phyloP scores from a whole-genome alignment of 495 filamentous ascomycete species.

The Jackrogersella minutella region DNA sequence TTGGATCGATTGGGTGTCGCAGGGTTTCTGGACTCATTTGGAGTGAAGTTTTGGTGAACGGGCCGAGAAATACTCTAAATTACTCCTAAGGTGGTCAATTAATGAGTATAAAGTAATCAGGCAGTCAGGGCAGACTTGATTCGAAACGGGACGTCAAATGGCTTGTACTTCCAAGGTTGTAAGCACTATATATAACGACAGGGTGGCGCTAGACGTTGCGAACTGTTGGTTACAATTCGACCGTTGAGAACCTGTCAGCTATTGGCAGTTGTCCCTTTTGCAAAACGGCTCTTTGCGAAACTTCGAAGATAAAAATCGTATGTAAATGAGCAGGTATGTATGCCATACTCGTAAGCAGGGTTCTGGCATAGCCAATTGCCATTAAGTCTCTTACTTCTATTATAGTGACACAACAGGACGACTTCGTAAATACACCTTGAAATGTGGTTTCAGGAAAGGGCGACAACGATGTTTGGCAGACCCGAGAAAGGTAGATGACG shows the following conservation, averaged over 20 bases:
- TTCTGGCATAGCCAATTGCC: constrained; percentile 10
- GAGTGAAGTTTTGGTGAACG: background rate
- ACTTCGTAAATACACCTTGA: constrained; percentile 2
- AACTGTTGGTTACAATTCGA: constrained; percentile 7
- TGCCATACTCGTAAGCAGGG: constrained; percentile 3
- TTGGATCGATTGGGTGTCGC: background rate
- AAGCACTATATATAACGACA: too few species aligned
- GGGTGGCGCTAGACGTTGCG: background rate
- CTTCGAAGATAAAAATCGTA: constrained; percentile 2
- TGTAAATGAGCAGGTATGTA: background rate
- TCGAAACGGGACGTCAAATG: background rate
- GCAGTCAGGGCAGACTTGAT: background rate
- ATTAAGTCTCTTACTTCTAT: background rate
- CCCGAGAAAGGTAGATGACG: background rate
- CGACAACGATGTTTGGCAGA: background rate
- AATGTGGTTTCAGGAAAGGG: background rate
- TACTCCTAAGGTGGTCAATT: background rate
- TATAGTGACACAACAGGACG: constrained; percentile 16
- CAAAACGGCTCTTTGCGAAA: constrained; percentile 11
- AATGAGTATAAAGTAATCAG: background rate
- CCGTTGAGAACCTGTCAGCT: constrained; percentile 28
- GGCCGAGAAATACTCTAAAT: background rate
- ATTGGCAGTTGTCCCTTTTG: constrained; percentile 17
- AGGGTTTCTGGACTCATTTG: too few species aligned
- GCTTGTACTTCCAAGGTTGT: too few species aligned